Percentiles rank a stretch among this genome's conserved stretches.
phyloP scores from a whole-genome alignment of 805 yeast species.

The Tetrapisispora namnaoensis region DNA sequence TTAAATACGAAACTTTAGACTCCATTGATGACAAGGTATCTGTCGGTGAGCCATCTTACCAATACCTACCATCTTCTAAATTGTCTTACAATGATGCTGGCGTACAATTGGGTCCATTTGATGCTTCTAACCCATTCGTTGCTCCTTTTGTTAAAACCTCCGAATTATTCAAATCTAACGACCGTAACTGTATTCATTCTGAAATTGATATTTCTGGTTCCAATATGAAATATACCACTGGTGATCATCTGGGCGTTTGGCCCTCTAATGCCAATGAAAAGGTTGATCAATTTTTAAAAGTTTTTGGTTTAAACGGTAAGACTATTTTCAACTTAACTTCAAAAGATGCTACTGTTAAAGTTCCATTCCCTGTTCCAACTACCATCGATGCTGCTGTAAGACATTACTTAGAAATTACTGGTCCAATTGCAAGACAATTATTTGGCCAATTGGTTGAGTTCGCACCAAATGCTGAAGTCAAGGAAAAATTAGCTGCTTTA shows the following conservation, averaged over 20 bases:
- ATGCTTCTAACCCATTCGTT: constrained; percentile 70
- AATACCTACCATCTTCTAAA: constrained; percentile 35
- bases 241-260: constrained; percentile 94
- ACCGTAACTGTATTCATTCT: constrained; percentile 79
- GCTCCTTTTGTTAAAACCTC: constrained; percentile 52
- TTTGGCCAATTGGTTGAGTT: constrained; percentile 63
- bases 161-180: constrained; percentile 58
- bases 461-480: constrained; percentile 59
- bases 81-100: constrained; percentile 30
- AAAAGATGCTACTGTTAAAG: constrained; percentile 55
- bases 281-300: constrained; percentile 52
- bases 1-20: constrained; percentile 35
- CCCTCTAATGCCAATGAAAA: constrained; percentile 79
- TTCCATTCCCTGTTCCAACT: constrained; percentile 69
- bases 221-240: constrained; percentile 78
- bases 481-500: constrained; percentile 34
- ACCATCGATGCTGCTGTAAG: constrained; percentile 82
- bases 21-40: constrained; percentile 37
- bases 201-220: constrained; percentile 76
- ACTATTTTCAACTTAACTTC: constrained; percentile 54
- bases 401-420: constrained; percentile 82
- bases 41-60: constrained; percentile 73
- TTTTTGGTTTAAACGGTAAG: constrained; percentile 45
- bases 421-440: constrained; percentile 86
- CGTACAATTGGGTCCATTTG: constrained; percentile 62